Percentiles rank a stretch among this genome's conserved stretches.
Evolutionary conservation across 257 asterid species (phyloP).

Genomic region (Solanum pennellii): DNA sequence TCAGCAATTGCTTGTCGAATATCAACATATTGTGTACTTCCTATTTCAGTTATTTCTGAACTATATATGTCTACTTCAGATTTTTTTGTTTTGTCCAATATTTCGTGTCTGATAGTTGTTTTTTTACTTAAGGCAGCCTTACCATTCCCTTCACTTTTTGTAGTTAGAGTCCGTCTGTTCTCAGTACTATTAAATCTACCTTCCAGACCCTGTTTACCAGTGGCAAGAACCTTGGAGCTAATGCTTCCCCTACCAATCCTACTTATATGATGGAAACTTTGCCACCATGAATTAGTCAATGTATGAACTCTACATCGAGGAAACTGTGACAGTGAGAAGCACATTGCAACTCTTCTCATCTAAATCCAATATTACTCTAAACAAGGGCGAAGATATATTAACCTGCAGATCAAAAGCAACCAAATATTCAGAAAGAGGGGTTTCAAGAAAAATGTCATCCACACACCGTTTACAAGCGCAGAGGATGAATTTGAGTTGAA

Average conservation of each 20-base stretch:
- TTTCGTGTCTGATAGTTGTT: conserved; percentile 6
- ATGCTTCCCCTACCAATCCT: conserved; percentile 20
- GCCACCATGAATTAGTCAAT: conserved; percentile 58
- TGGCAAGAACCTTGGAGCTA: conserved; percentile 36
- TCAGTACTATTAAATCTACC: conserved; percentile 47
- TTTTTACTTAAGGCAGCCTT: conserved; percentile 23
- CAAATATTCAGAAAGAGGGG: neutral
- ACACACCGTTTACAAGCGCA: neutral
- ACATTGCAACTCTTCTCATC: conserved; percentile 64
- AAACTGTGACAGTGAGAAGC: conserved; percentile 59
- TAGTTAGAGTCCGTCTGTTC: conserved; percentile 36
- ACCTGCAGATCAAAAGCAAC: conserved; percentile 32
- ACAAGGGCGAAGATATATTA: neutral
- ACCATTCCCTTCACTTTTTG: conserved; percentile 29
- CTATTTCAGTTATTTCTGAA: conserved; percentile 15
- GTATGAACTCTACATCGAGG: conserved; percentile 54
- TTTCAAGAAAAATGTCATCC: neutral
- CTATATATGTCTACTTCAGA: neutral
- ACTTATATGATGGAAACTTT: conserved; percentile 24
- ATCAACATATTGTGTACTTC: conserved; percentile 25
- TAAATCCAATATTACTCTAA: conserved; percentile 15
- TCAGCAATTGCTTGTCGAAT: conserved; percentile 18
- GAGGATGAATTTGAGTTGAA: neutral
- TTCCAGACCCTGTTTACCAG: conserved; percentile 41
- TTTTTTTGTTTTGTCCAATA: conserved; percentile 8